Evolutionary conservation across 768 basidiomycete genomes (phyloP), one percentile per base, ranked within the genome.

Genomic region (Mycena latifolia): DNA sequence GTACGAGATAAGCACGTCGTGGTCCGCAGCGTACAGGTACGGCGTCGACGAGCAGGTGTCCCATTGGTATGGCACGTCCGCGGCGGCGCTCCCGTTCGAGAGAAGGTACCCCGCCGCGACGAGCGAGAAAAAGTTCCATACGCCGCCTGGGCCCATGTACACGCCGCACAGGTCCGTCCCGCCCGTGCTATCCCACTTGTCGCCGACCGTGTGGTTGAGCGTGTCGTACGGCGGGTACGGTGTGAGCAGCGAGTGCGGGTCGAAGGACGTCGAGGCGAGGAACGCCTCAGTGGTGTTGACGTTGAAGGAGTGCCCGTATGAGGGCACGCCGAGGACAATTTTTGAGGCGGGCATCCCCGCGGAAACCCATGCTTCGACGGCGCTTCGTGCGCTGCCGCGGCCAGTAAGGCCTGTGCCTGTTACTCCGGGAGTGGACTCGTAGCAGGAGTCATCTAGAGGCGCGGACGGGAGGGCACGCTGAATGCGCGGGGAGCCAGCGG

Each of bases 291-390:
- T 73, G 27, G 72, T 72, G 11, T 72, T 63, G 58, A 93, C 92
- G 50, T 76, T 72, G 85, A 84, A 96, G 25, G 92, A 87, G 79
- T 96, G 94, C 0, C 94, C 94, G 75, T 94, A 96, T 11, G 88
- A 79, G 1, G 95, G 84, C 0, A 98, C 90, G 55, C 94, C 96
- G 37, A 98, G 86, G 20, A 94, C 88, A 55, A 97, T 86, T 66
- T 84, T 73, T 48, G 81, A 74, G 12, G 82, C 76, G 24, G 95
- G 92, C 74, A 98, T 87, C 31, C 93, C 93, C 27, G 95, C 94
- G 0, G 74, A 76, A 2, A 81, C 85, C 96, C 96, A 98, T 15
- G 83, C 80, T 8, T 81, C 73, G 39, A 98, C 85, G 6, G 93
- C 92, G 27, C 88, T 88, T 7, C 84, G 81, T 14, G 93, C 95